These are phyloP conservation scores for Apiospora saccharicola DNA, from an alignment of 2,329 filamentous ascomycete species.

Conservation along the genomic window DNA sequence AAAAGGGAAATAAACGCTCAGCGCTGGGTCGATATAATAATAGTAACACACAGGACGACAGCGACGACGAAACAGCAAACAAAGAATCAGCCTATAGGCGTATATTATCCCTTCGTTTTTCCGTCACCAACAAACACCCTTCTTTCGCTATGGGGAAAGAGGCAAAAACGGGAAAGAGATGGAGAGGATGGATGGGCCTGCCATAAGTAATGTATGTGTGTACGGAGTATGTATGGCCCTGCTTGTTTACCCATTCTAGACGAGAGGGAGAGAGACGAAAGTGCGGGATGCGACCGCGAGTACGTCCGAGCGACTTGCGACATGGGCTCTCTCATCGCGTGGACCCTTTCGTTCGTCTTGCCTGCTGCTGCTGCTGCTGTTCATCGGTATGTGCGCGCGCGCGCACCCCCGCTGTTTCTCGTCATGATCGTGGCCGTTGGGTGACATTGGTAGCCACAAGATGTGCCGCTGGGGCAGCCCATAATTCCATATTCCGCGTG, in stretches of 20 bases:
- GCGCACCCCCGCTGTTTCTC: slow-evolving; percentile 10
- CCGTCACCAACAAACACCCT: background rate
- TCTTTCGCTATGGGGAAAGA: background rate
- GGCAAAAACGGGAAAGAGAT: background rate
- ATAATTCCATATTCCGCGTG: background rate
- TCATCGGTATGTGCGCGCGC: background rate
- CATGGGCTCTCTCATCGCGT: background rate
- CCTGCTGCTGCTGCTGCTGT: no score
- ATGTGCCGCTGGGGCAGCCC: background rate
- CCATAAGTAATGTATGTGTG: background rate
- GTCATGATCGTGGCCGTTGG: background rate
- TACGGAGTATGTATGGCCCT: no score
- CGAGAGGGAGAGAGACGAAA: background rate
- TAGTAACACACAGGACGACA: background rate
- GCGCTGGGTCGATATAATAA: background rate
- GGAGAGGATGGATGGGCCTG: background rate
- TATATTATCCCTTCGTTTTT: background rate
- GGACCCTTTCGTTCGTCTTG: background rate
- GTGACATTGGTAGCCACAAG: background rate
- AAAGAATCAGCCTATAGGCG: background rate
- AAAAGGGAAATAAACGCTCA: background rate
- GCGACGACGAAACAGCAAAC: background rate
- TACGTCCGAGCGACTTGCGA: background rate
- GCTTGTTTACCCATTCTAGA: background rate
- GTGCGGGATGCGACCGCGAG: slow-evolving; percentile 7